Evolutionary conservation across 495 filamentous ascomycete species (phyloP).

Genomic region (Neurospora sp.): DNA sequence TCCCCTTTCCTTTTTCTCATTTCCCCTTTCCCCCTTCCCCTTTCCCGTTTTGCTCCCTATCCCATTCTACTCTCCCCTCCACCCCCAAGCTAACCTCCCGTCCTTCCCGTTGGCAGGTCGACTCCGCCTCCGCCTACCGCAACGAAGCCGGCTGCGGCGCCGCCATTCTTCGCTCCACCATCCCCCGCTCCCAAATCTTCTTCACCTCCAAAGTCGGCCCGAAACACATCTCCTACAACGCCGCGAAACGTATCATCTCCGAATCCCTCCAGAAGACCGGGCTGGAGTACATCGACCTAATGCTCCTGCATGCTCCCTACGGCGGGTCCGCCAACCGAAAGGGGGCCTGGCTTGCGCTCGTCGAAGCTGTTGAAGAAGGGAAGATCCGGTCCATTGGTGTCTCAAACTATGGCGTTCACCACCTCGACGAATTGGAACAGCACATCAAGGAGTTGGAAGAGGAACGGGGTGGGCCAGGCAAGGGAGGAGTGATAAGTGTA

Average conservation of each 20-base stretch:
- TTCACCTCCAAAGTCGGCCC: constrained; percentile 63
- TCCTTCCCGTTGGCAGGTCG: constrained; percentile 35
- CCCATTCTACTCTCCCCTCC: not conserved
- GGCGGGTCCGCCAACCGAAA: constrained; percentile 47
- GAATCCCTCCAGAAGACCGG: constrained; percentile 41
- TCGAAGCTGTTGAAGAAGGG: constrained; percentile 52
- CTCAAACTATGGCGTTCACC: constrained; percentile 59
- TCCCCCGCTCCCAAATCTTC: constrained; percentile 57
- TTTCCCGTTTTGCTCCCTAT: not conserved
- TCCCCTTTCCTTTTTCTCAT: too few species aligned
- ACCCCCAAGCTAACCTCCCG: too few species aligned
- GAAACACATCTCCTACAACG: constrained; percentile 31
- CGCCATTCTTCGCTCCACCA: constrained; percentile 43
- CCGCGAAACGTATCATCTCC: constrained; percentile 39
- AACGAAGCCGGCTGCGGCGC: constrained; percentile 59
- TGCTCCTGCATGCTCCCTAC: constrained; percentile 53
- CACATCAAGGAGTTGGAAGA: constrained; percentile 59
- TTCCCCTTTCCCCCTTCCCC: not conserved
- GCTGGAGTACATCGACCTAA: constrained; percentile 54
- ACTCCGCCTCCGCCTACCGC: constrained; percentile 59
- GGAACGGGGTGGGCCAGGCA: constrained; percentile 36
- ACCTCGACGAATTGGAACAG: constrained; percentile 62
- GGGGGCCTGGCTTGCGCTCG: constrained; percentile 52
- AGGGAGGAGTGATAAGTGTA: constrained; percentile 66
- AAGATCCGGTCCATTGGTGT: constrained; percentile 58